Evolutionary conservation across 2,329 filamentous ascomycete species (phyloP).

Genomic region (Talaromyces atroroseus): DNA sequence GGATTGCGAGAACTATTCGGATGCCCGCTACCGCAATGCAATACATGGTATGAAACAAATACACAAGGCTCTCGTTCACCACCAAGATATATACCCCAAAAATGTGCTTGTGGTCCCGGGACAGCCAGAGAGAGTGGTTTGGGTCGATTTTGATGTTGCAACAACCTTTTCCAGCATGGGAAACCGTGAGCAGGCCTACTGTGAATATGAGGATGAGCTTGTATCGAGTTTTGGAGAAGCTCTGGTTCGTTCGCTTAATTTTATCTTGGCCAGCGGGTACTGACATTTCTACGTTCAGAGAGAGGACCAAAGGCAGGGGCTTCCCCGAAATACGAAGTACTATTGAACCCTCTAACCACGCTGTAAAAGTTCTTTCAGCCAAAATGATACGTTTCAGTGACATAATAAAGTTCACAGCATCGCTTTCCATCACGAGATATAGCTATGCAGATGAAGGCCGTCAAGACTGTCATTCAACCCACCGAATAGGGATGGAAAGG

Average conservation of each 20-base stretch:
- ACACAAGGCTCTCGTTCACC: slow-evolving; percentile 17
- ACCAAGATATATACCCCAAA: slow-evolving; percentile 18
- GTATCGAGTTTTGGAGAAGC: slow-evolving; percentile 15
- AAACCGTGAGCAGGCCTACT: slow-evolving; percentile 9
- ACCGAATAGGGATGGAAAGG: no score
- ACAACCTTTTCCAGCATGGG: slow-evolving; percentile 16
- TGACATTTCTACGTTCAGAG: slow-evolving; percentile 15
- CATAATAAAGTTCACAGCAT: no score
- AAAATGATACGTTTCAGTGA: no score
- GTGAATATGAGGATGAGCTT: slow-evolving; percentile 16
- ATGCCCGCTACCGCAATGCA: slow-evolving; percentile 14
- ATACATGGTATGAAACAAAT: slow-evolving; percentile 19
- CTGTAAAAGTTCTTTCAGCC: no score
- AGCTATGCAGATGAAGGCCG: no score
- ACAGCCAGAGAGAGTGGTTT: slow-evolving; percentile 17
- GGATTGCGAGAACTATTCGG: slow-evolving; percentile 20
- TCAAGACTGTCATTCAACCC: no score
- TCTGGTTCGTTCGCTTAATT: slow-evolving; percentile 12
- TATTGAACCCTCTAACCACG: no score
- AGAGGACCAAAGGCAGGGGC: slow-evolving; percentile 18
- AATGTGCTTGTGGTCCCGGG: slow-evolving; percentile 19
- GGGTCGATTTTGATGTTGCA: slow-evolving; percentile 23
- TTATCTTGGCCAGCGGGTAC: background rate
- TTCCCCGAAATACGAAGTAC: slow-evolving; percentile 19
- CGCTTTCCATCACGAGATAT: no score